Percentiles rank a stretch among this genome's conserved stretches.
phyloP scores from a whole-genome alignment of 1,139 yeast genomes.

The Lodderomyces elongisporus region DNA sequence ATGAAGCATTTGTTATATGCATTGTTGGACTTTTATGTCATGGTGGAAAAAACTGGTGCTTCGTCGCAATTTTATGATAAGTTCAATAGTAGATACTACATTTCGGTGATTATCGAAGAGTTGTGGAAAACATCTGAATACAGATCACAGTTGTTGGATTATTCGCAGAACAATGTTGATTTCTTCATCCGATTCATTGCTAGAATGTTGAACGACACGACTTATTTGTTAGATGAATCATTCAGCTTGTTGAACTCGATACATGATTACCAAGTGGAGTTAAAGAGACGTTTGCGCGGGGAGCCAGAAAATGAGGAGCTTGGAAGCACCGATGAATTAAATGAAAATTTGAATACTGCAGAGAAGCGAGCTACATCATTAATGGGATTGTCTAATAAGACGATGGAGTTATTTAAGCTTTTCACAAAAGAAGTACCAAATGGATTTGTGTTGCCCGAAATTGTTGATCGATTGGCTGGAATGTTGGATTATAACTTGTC shows the following conservation, averaged over 20 bases:
- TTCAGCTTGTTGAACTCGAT: conserved; percentile 73
- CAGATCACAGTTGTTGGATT: conserved; percentile 61
- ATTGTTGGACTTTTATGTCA: conserved; percentile 82
- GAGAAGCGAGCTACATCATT: conserved; percentile 79
- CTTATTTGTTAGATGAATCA: conserved; percentile 88
- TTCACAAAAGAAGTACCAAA: conserved; percentile 84
- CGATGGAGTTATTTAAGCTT: conserved; percentile 70
- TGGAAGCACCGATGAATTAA: conserved; percentile 59
- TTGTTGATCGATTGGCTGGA: conserved; percentile 89
- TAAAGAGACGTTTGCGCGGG: conserved; percentile 17
- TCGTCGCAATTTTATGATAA: conserved; percentile 94
- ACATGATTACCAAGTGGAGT: conserved; percentile 66
- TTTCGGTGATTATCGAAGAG: conserved; percentile 75
- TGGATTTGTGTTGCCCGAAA: conserved; percentile 83
- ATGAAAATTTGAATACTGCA: conserved; percentile 50
- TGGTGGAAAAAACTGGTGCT: conserved; percentile 94
- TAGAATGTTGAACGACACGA: conserved; percentile 88
- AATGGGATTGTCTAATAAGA: conserved; percentile 79
- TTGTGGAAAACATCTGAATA: conserved; percentile 74
- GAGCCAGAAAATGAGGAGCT: conserved; percentile 37
- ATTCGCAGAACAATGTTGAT: conserved; percentile 62
- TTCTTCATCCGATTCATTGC: conserved; percentile 92
- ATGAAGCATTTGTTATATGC: conserved; percentile 70
- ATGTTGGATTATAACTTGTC: conserved; percentile 91
- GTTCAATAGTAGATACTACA: conserved; percentile 84